phyloP scores from a whole-genome alignment of 2,329 filamentous ascomycete species.

The Helminthosporium solani region DNA sequence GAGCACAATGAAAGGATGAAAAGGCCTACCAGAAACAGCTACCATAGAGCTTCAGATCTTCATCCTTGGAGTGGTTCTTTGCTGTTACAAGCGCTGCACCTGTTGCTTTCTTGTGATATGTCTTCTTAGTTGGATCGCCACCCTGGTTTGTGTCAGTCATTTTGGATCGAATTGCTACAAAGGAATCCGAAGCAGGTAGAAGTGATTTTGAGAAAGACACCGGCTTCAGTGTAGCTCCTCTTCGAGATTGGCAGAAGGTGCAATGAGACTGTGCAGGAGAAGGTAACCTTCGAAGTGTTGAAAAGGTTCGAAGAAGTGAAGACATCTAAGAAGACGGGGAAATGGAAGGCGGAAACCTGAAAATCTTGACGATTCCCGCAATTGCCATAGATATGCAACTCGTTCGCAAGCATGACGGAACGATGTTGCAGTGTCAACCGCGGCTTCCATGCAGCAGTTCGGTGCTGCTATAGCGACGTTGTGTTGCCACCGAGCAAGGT shows the following conservation, averaged over 20 bases:
- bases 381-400: background rate
- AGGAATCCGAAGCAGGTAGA: background rate
- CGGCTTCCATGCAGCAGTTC: conserved; percentile 6
- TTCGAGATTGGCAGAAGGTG: background rate
- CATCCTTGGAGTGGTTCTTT: conserved; percentile 67
- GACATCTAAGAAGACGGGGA: conserved; percentile 1
- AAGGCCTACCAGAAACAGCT: conserved; percentile 74
- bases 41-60: conserved; percentile 74
- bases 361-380: background rate
- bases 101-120: conserved; percentile 69
- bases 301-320: background rate
- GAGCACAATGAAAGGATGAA: background rate
- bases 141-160: conserved; percentile 53
- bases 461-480: conserved; percentile 11
- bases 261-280: background rate
- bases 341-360: background rate
- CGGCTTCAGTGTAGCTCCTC: background rate
- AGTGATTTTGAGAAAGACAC: background rate
- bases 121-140: conserved; percentile 59
- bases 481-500: background rate
- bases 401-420: conserved; percentile 10
- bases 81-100: conserved; percentile 69
- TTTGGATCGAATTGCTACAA: conserved; percentile 20
- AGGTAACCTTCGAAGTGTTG: background rate
- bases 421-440: conserved; percentile 6